Conservation (phyloP, 345 rosid genomes). For the Psidium guajava region DNA sequence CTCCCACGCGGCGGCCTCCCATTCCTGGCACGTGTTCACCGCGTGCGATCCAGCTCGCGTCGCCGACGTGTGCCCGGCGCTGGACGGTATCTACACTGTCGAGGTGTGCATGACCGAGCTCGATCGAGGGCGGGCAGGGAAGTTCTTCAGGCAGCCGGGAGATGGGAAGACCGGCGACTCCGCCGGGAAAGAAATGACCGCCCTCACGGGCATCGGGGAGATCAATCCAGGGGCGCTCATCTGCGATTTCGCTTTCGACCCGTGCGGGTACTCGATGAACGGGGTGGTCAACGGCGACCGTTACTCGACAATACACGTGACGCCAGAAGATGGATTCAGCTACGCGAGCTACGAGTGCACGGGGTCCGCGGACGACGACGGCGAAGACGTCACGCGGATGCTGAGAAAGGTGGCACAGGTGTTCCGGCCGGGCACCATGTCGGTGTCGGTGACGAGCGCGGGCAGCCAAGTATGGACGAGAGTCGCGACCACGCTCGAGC, state of each 20-base stretch:
- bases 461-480: slow-evolving; percentile 48
- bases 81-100: slow-evolving; percentile 28
- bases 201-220: slow-evolving; percentile 47
- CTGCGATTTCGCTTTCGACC: slow-evolving; percentile 91
- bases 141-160: slow-evolving; percentile 43
- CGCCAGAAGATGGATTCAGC: slow-evolving; percentile 94
- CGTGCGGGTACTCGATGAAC: slow-evolving; percentile 98
- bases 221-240: slow-evolving; percentile 59
- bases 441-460: slow-evolving; percentile 56
- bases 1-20: slow-evolving; percentile 35
- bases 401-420: slow-evolving; percentile 57
- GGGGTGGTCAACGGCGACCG: slow-evolving; percentile 79
- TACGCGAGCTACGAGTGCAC: slow-evolving; percentile 90
- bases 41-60: slow-evolving; percentile 33
- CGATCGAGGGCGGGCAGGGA: slow-evolving; percentile 44
- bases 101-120: slow-evolving; percentile 98
- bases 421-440: slow-evolving; percentile 63
- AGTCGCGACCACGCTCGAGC: slow-evolving; percentile 49
- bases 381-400: slow-evolving; percentile 31
- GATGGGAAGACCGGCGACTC: slow-evolving; percentile 37
- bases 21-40: slow-evolving; percentile 86
- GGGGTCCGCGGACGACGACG: slow-evolving; percentile 52
- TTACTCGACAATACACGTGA: slow-evolving; percentile 95
- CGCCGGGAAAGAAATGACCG: slow-evolving; percentile 74
- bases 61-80: background rate